Evolutionary conservation across 139 green algal species (phyloP).

Genomic region (Tetraselmis chui): DNA sequence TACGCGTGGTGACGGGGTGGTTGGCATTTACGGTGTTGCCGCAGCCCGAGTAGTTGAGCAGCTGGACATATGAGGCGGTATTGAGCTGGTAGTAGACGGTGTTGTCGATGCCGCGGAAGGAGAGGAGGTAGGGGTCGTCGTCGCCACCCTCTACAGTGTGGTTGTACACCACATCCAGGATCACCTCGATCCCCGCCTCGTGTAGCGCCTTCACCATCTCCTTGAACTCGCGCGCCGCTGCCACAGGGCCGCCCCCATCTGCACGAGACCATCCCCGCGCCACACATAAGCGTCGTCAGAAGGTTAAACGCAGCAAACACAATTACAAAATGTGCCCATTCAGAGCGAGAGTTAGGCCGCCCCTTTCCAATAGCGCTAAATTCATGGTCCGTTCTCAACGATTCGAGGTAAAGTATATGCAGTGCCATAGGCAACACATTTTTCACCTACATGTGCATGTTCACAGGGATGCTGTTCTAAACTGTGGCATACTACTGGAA

Average conservation of each 20-base stretch:
- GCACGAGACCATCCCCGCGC: too few species aligned
- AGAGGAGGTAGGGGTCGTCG: constrained; percentile 65
- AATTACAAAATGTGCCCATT: too few species aligned
- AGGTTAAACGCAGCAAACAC: too few species aligned
- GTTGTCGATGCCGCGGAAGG: constrained; percentile 74
- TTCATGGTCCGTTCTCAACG: too few species aligned
- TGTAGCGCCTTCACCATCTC: constrained; percentile 78
- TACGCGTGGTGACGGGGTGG: constrained; percentile 55
- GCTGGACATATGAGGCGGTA: constrained; percentile 41
- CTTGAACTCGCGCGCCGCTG: constrained; percentile 81
- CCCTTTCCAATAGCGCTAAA: too few species aligned
- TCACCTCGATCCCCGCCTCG: constrained; percentile 69
- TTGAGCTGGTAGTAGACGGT: constrained; percentile 72
- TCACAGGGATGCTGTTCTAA: too few species aligned
- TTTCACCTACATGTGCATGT: too few species aligned
- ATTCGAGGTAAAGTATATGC: too few species aligned
- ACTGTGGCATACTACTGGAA: too few species aligned
- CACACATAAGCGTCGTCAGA: too few species aligned
- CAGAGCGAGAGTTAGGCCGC: too few species aligned
- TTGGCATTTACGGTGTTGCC: constrained; percentile 89
- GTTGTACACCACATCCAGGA: constrained; percentile 95
- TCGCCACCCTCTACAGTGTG: constrained; percentile 83
- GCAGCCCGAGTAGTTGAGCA: constrained; percentile 84
- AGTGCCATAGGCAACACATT: too few species aligned
- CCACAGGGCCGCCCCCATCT: constrained; percentile 39